Percentiles rank a stretch among this genome's conserved stretches.
Conservation (phyloP, 1,284 basidiomycete genomes). For the Macrocystidia cucumis region DNA sequence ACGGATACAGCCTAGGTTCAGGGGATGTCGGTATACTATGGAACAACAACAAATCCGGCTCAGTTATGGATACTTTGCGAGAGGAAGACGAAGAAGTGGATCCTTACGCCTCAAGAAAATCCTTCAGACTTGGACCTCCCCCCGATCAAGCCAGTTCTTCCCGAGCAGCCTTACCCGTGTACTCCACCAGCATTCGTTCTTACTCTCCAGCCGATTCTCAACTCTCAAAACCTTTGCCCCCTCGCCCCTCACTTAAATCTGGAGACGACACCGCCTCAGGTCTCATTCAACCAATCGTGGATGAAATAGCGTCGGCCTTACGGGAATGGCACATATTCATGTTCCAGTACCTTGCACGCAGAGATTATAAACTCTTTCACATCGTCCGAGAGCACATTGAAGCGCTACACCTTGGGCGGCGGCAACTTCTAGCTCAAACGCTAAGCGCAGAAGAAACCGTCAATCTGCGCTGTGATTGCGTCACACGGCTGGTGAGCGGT, state of each 20-base stretch:
- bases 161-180: conserved; percentile 62
- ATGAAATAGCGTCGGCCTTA: conserved; percentile 94
- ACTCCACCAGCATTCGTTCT: conserved; percentile 55
- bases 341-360: conserved; percentile 83
- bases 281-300: conserved; percentile 81
- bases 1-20: conserved; percentile 26
- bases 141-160: conserved; percentile 67
- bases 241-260: conserved; percentile 87
- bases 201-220: conserved; percentile 61
- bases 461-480: conserved; percentile 80
- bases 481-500: conserved; percentile 80
- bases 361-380: conserved; percentile 89
- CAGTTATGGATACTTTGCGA: conserved; percentile 54
- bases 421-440: conserved; percentile 86
- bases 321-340: conserved; percentile 93
- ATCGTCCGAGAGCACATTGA: conserved; percentile 88
- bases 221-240: conserved; percentile 74
- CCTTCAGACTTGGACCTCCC: conserved; percentile 65
- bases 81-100: conserved; percentile 70
- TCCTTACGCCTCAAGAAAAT: conserved; percentile 37
- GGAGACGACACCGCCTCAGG: conserved; percentile 88
- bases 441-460: conserved; percentile 85
- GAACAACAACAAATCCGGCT: conserved; percentile 38
- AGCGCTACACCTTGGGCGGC: conserved; percentile 81
- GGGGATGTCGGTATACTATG: conserved; percentile 31